Evolutionary conservation across 2,329 filamentous ascomycete species (phyloP).

Genomic region (Nothophaeocryptopus gaeumannii): DNA sequence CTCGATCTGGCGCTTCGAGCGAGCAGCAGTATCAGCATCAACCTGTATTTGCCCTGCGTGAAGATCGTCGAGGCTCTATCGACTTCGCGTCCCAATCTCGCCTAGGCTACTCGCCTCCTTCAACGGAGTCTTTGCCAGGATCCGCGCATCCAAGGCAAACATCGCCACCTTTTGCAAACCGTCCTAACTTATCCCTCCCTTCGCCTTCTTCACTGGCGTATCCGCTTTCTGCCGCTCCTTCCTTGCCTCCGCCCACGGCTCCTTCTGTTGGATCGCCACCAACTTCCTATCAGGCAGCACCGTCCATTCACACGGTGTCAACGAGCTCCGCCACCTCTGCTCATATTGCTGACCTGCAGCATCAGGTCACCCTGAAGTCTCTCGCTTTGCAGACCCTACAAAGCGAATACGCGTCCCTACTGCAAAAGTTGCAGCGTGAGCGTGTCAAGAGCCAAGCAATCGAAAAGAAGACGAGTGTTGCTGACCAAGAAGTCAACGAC

Average conservation of each 20-base stretch:
- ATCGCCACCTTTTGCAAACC: constrained; percentile 20
- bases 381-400: constrained; percentile 53
- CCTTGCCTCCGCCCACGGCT: constrained; percentile 17
- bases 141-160: constrained; percentile 23
- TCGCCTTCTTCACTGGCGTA: constrained; percentile 30
- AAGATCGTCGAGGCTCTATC: constrained; percentile 20
- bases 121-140: constrained; percentile 20
- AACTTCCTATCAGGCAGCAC: constrained; percentile 23
- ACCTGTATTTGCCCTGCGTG: constrained; percentile 5
- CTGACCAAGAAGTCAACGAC: constrained; percentile 52
- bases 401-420: constrained; percentile 53
- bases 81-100: constrained; percentile 6
- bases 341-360: constrained; percentile 51
- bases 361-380: constrained; percentile 54
- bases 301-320: constrained; percentile 26
- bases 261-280: constrained; percentile 25
- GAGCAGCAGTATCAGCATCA: constrained; percentile 9
- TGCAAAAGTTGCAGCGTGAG: constrained; percentile 52
- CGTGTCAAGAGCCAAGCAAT: constrained; percentile 50
- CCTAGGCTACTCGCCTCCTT: constrained; percentile 21
- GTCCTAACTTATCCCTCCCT: constrained; percentile 20
- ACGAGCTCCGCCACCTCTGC: constrained; percentile 30
- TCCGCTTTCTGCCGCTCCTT: constrained; percentile 17
- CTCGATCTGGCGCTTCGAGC: constrained; percentile 19
- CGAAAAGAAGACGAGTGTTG: constrained; percentile 50